Base-by-base conservation (phyloP, 2,329 filamentous ascomycete species). In the Chaetomium olivaceum region DNA sequence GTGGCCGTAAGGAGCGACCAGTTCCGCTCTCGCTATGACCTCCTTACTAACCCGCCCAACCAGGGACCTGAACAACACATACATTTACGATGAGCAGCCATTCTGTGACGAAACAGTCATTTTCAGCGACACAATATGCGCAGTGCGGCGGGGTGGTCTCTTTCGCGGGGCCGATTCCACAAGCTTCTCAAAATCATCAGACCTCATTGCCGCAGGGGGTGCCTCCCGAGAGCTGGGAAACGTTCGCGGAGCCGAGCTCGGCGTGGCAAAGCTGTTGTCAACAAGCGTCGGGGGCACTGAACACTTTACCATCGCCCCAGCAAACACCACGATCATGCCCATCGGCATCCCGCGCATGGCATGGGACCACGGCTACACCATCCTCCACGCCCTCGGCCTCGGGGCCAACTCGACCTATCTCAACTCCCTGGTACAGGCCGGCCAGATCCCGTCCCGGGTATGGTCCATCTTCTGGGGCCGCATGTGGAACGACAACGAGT, bases 381-480 rank as follows among this genome's bases (percentile, higher is more conserved):
- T 69, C 1, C 62, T 75, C 1, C 74, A 75, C 43, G 65, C 72
- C 0, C 71, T 76, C 1, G 74, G 75, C 1, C 55, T 77, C 0
- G 75, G 75, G 0, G 61, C 66, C 1, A 75, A 77, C 59, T 77
- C 75, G 3, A 76, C 74, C 0, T 73, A 71, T 29, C 73, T 76
- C 39, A 76, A 73, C 48, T 58, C 70, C 0, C 31, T 76, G 0
- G 68, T 66, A 0, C 31, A 67, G 21, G 48, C 69, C 65, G 63
- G 67, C 1, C 59, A 67, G 64, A 74, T 75, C 36, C 68, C 70
- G 2, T 73, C 73, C 1, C 64, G 74, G 4, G 75, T 75, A 3
- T 76, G 76, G 76, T 78, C 77, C 1, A 73, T 77, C 19, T 78
- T 75, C 67, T 78, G 75, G 77, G 76, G 76, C 0, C 71, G 73